These are phyloP conservation scores for Lipomyces anomalus DNA, from an alignment of 805 yeast species.

Conservation along the genomic window DNA sequence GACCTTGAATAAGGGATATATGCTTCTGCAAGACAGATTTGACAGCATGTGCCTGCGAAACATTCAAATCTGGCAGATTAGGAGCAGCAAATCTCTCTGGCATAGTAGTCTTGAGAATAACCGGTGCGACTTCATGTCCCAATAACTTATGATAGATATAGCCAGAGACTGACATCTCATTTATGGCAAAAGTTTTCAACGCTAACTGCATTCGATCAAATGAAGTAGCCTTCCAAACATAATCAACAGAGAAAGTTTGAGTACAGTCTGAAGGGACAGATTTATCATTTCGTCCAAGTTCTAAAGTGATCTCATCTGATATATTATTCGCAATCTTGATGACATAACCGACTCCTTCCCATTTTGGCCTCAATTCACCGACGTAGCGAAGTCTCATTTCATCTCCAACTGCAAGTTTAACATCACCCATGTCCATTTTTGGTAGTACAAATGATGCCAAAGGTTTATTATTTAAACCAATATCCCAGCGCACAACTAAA, in stretches of 20 bases:
- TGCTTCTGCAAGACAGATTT: slow-evolving; percentile 62
- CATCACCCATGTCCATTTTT: slow-evolving; percentile 53
- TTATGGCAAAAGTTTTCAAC: slow-evolving; percentile 61
- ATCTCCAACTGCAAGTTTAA: slow-evolving; percentile 79
- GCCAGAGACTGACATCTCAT: slow-evolving; percentile 62
- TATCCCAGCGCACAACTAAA: slow-evolving; percentile 66
- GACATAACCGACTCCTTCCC: slow-evolving; percentile 72
- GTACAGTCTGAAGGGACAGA: slow-evolving; percentile 50
- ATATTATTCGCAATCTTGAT: slow-evolving; percentile 62
- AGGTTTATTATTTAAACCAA: slow-evolving; percentile 58
- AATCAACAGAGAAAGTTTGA: slow-evolving; percentile 72
- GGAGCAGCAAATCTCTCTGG: slow-evolving; percentile 61
- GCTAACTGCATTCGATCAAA: slow-evolving; percentile 82
- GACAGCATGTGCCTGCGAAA: slow-evolving; percentile 76
- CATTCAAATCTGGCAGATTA: slow-evolving; percentile 63
- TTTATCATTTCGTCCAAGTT: slow-evolving; percentile 44
- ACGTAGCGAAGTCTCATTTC: slow-evolving; percentile 63
- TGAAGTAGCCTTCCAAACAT: slow-evolving; percentile 83
- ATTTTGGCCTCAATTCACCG: slow-evolving; percentile 52
- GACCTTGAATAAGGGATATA: slow-evolving; percentile 82
- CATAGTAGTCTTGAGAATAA: slow-evolving; percentile 41
- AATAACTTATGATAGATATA: slow-evolving; percentile 69
- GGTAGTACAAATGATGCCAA: slow-evolving; percentile 65
- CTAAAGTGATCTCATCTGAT: slow-evolving; percentile 66
- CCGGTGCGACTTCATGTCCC: slow-evolving; percentile 70